Percentiles rank a stretch among this genome's conserved stretches.
phyloP scores from a whole-genome alignment of 495 filamentous ascomycete genomes.

The Penicillium robsamsonii region DNA sequence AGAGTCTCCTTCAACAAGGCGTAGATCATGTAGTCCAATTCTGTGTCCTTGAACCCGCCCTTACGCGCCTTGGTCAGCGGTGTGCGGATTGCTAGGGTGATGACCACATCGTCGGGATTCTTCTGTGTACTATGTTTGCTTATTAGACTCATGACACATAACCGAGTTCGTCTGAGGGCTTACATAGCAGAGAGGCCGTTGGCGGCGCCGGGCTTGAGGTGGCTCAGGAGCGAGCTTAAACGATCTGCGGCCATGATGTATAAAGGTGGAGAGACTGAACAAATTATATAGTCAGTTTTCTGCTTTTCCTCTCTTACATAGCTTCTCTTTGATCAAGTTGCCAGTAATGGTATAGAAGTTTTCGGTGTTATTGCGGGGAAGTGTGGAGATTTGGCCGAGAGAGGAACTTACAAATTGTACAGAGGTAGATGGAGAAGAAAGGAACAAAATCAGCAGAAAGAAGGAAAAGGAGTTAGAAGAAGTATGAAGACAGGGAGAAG shows the following conservation, averaged over 20 bases:
- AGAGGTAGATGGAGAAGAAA: neutral
- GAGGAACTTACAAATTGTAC: conserved; percentile 19
- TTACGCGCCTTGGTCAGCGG: conserved; percentile 74
- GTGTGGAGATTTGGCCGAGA: conserved; percentile 6
- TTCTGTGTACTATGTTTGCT: conserved; percentile 68
- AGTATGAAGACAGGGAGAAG: conserved; percentile 1
- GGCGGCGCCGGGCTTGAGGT: conserved; percentile 66
- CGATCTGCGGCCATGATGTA: conserved; percentile 78
- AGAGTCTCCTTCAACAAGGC: conserved; percentile 74
- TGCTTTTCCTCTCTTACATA: neutral
- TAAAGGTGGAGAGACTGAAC: conserved; percentile 1
- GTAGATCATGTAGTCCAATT: conserved; percentile 81
- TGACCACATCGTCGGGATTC: conserved; percentile 94
- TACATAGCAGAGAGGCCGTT: conserved; percentile 69
- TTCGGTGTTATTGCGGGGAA: conserved; percentile 29
- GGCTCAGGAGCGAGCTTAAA: conserved; percentile 81
- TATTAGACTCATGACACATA: conserved; percentile 8
- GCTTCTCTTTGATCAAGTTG: neutral
- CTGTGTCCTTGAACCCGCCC: conserved; percentile 93
- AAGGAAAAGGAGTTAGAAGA: neutral
- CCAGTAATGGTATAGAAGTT: neutral
- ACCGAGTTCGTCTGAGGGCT: conserved; percentile 26
- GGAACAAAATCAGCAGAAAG: neutral
- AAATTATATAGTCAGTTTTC: neutral
- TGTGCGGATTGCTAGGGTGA: conserved; percentile 78